A percentile compares a stretch with the other conserved stretches of the same genome.
phyloP scores from a whole-genome alignment of 73 alveolate genomes.

The Uronychia setigera region DNA sequence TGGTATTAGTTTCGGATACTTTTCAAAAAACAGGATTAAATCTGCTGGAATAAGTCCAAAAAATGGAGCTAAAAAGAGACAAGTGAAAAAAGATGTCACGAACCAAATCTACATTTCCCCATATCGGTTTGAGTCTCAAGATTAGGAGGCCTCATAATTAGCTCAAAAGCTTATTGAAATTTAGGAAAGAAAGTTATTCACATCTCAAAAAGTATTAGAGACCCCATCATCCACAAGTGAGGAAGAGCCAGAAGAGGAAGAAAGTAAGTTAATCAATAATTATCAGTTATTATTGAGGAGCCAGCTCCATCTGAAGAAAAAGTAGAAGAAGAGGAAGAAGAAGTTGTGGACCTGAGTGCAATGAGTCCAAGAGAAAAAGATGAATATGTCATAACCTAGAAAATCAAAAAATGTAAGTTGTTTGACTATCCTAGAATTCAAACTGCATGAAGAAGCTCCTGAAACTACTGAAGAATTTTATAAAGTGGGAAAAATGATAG shows the following conservation, averaged over 20 bases:
- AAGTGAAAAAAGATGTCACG: neutral
- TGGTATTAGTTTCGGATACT: too few species aligned
- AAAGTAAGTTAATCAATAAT: neutral
- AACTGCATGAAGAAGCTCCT: neutral
- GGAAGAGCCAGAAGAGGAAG: neutral
- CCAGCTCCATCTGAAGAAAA: neutral
- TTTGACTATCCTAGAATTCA: neutral
- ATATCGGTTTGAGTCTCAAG: neutral
- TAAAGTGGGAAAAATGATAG: conserved; percentile 75
- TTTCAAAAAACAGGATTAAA: neutral
- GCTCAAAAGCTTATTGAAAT: neutral
- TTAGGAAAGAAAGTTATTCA: neutral
- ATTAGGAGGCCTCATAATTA: neutral
- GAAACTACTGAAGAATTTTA: neutral
- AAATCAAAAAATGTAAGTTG: neutral
- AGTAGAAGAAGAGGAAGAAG: neutral
- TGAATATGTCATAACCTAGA: neutral
- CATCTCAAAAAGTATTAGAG: neutral
- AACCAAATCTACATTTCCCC: neutral
- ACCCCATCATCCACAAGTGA: neutral
- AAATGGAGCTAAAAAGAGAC: neutral
- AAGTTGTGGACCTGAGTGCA: neutral
- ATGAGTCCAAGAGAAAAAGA: neutral
- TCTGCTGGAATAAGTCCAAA: neutral
- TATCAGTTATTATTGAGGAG: neutral